Evolutionary conservation across 1,284 basidiomycete genomes (phyloP), one percentile per base, ranked within the genome.

Genomic region (Heterobasidion parviporum): DNA sequence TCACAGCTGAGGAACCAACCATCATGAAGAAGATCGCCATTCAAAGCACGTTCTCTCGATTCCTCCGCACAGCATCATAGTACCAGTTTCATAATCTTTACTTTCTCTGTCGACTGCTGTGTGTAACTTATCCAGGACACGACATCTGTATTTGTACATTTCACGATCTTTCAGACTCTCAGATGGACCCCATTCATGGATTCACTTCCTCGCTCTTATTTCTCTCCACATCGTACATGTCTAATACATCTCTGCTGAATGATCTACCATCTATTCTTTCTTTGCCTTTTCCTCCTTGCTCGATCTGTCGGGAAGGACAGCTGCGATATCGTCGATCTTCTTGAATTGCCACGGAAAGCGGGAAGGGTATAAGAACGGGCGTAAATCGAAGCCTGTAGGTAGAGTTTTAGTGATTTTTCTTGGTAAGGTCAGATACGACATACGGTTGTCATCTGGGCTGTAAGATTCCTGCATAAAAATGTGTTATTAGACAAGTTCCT

Each of bases 291-390:
- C 65, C 26, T 61, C 63, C 1, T 70, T 61, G 32, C 70, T 72
- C 1, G 88, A 87, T 61, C 82, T 79, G 65, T 94, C 89, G 1
- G 89, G 90, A 36, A 93, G 73, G 5, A 68, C 73, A 9, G 82
- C 84, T 8, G 89, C 92, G 3, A 92, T 75, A 57, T 86, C 83
- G 65, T 98, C 95, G 57, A 99, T 98, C 75, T 92, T 93, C 68
- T 78, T 84, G 73, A 98, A 99, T 68, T 99, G 97, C 85, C 92
- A 98, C 0, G 92, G 89, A 75, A 98, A 99, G 54, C 91, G 81
- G 32, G 89, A 85, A 6, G 94, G 92, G 70, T 98, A 99, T 53
- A 99, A 74, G 82, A 99, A 99, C 0, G 95, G 97, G 32, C 96
- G 83, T 44, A 98, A 70, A 69, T 99, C 96, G 67, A 96, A 99